Evolutionary conservation across 176 grass and related monocot species (phyloP), one percentile per base, ranked within the genome.

Genomic region (Eremochloa ophiuroides): DNA sequence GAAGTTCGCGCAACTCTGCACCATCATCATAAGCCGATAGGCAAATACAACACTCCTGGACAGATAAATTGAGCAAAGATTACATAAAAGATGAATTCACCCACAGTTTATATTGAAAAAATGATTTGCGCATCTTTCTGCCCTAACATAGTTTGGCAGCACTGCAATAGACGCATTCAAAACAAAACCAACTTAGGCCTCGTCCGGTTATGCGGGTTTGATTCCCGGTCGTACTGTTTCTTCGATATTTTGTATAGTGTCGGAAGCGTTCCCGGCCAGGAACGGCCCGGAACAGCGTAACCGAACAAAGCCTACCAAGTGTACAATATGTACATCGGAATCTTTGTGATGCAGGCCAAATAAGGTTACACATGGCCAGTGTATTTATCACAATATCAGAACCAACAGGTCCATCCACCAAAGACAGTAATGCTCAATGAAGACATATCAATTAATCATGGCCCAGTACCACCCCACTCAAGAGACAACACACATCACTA

Each of bases 11-110:
- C 64, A 95, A 30, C 79, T 93, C 90, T 28, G 86, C 87, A 30
- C 93, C 93, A 28, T 95, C 90, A n/a, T 95, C 90, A 37, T 93
- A 95, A 2, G 85, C 74, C 1, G 87, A 85, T 43, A 95, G 80
- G 80, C 93, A 95, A 80, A 95, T 90, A 66, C 90, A 95, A 17
- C 93, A 95, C 83, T 93, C 93, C 93, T 95, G 86, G 65, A 75
- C 50, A 66, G 29, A 69, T 41, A 23, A 63, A 50, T 16, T 28
- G 25, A 80, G 20, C 27, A 88, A 12, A 35, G 10, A 9, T 63
- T 71, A 63, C 64, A 82, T 31, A 76, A 2, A 77, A 11, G 0
- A 28, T 17, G 16, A 48, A 14, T 22, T 13, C 34, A 28, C 0
- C 2, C 28, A 22, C 6, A 26, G 35, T 48, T 31, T 10, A 48